phyloP scores from a whole-genome alignment of 331 rosid species.

The Erythrophleum ivorense region DNA sequence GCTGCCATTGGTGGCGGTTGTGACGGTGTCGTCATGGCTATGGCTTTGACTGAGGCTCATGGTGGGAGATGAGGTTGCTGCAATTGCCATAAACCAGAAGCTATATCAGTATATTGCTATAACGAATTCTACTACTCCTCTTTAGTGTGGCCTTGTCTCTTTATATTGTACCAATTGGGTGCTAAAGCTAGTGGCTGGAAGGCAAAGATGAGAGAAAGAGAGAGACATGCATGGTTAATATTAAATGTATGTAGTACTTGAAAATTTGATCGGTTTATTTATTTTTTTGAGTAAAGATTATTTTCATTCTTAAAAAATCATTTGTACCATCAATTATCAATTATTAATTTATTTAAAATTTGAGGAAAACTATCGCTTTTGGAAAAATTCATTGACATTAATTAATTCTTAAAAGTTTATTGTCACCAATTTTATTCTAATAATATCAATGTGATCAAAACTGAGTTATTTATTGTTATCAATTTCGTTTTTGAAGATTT shows the following conservation, averaged over 20 bases:
- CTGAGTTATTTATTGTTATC: too few species aligned
- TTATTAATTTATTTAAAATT: too few species aligned
- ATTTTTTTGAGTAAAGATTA: too few species aligned
- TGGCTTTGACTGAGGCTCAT: conserved; percentile 61
- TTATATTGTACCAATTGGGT: neutral
- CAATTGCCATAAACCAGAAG: conserved; percentile 70
- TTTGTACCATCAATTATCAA: too few species aligned
- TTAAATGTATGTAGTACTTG: neutral
- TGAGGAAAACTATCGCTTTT: neutral
- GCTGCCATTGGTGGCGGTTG: neutral
- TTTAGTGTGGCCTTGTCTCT: neutral
- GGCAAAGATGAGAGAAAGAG: neutral
- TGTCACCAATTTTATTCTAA: too few species aligned
- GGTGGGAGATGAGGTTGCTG: conserved; percentile 53
- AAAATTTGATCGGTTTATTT: too few species aligned
- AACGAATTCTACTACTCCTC: neutral
- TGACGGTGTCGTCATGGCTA: conserved; percentile 36
- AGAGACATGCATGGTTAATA: neutral
- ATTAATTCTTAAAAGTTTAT: neutral
- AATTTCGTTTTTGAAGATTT: too few species aligned
- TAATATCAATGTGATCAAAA: too few species aligned
- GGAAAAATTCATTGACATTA: neutral
- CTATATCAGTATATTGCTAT: neutral
- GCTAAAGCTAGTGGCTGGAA: too few species aligned
- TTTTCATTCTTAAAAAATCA: too few species aligned